Base-by-base conservation (phyloP, 495 filamentous ascomycete genomes). In the Mycothermus thermophilus region DNA sequence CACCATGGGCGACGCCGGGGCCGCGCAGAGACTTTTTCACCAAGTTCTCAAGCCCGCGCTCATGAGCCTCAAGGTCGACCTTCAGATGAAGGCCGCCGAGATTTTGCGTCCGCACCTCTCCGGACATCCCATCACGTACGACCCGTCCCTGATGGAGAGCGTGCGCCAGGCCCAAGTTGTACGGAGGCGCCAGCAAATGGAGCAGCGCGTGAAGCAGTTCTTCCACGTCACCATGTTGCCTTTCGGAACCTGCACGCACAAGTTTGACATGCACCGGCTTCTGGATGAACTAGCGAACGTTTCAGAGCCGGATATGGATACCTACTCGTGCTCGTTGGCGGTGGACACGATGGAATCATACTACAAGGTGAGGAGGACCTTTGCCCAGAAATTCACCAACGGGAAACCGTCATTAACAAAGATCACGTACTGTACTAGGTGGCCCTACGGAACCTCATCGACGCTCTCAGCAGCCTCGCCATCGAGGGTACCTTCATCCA, bases 241-340 rank as follows among this genome's bases (percentile, higher is more conserved):
- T 2, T 6, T 2, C 13, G 23, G 28, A 16, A n/a, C 6, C 4
- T 8, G 9, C 10, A 38, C 12, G 8, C 17, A 27, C 30, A 13
- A 15, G 30, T 32, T 32, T 8, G 30, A 38, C 20, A 32, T 38
- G 29, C 28, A 26, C 0, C 3, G n/a, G 3, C 5, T 39, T 1
- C 24, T 39, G 0, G 17, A 28, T n/a, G 23, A 4, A n/a, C 13
- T 39, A 18, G 23, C 37, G 1, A n/a, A 5, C 1, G 0, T 27
- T 18, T 15, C 24, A 29, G 37, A 39, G 30, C 37, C 30, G n/a
- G 37, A 39, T 14, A 39, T 39, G 37, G 37, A 39, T 5, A 27
- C 12, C 6, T 39, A 39, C 15, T 27, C 37, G 9, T 39, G 37
- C 37, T 27, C 37, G 8, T 32, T 39, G 24, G 37, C 37, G 16